Base-by-base conservation (phyloP, 495 filamentous ascomycete genomes). In the Articulospora tetracladia region DNA sequence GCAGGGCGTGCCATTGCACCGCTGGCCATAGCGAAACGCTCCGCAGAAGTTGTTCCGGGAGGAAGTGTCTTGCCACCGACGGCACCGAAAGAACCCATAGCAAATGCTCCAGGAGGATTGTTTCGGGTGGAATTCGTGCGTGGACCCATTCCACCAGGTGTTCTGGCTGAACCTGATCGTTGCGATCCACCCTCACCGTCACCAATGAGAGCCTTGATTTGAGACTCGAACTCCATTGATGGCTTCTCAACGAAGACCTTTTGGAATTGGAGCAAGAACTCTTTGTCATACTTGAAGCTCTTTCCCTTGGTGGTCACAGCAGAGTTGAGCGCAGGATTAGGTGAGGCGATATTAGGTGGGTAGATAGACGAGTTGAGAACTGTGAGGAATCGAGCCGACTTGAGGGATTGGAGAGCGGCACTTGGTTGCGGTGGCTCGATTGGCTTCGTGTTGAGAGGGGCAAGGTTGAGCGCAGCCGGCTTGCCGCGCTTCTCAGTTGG, bases 251-350 rank as follows among this genome's bases (percentile, higher is more conserved):
- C 94, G 75, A 96, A 99, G 1, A 92, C 90, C 54, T 77, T 76
- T 77, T 97, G 87, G 81, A 99, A 99, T 69, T 99, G 95, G n/a
- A 98, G 79, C 73, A 99, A 77, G 81, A 99, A 99, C 51, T 91
- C 85, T 58, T 89, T 89, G 71, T 97, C 91, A 75, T 99, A 99
- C 69, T 93, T 90, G 81, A 96, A 96, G 22, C 78, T 78, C 68
- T 89, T 92, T 65, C 87, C 85, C 62, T 88, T 88, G 57, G 79
- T 83, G 3, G 88, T 81, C 19, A 88, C 86, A 49, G 77, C 85
- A 26, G 82, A 75, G 68, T 97, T 99, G 48, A 98, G 76, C 8
- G 93, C 89, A 6, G 93, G 90, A 69, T 97, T 97, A 10, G 94
- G 94, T 36, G 93, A 96, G 17, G 76, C 83, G 67, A 97, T 85